phyloP scores from a whole-genome alignment of 805 yeast species.

The Ogataea nakhonphanomensis region DNA sequence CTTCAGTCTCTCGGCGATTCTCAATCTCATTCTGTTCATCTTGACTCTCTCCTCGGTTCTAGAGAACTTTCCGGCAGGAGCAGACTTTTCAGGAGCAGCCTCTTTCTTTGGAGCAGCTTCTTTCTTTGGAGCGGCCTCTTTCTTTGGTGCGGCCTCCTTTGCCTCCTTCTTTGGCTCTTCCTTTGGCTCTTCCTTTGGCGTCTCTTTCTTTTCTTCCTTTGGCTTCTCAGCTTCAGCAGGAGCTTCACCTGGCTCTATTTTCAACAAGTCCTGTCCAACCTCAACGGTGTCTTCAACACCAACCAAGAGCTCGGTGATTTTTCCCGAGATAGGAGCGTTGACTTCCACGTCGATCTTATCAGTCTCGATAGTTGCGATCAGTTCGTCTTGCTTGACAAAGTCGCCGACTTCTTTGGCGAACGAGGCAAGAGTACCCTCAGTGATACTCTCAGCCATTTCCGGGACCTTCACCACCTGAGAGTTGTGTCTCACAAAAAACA shows the following conservation, averaged over 20 bases:
- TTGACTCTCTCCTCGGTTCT: slow-evolving; percentile 89
- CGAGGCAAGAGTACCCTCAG: slow-evolving; percentile 86
- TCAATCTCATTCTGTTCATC: slow-evolving; percentile 99
- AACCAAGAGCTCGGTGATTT: slow-evolving; percentile 77
- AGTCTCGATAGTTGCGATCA: slow-evolving; percentile 94
- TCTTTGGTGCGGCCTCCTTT: slow-evolving; percentile 24
- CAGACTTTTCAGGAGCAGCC: slow-evolving; percentile 24
- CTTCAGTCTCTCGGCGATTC: slow-evolving; percentile 98
- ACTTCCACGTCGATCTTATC: slow-evolving; percentile 98
- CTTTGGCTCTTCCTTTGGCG: slow-evolving; percentile 31
- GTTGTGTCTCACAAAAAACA: slow-evolving; percentile 28
- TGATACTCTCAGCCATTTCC: slow-evolving; percentile 97
- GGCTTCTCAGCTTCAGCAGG: slow-evolving; percentile 36
- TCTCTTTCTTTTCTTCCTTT: slow-evolving; percentile 37
- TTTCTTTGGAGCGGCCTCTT: slow-evolving; percentile 18
- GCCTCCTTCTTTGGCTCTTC: slow-evolving; percentile 34
- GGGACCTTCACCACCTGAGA: slow-evolving; percentile 78
- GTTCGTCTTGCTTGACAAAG: slow-evolving; percentile 79
- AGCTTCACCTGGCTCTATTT: slow-evolving; percentile 76
- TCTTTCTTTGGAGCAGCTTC: slow-evolving; percentile 30
- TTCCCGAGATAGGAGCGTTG: slow-evolving; percentile 90
- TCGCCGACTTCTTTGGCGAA: slow-evolving; percentile 80
- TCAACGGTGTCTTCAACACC: slow-evolving; percentile 88
- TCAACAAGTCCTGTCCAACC: slow-evolving; percentile 90
- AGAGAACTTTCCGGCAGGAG: slow-evolving; percentile 52